These are phyloP conservation scores for Parachaetomium inaequale DNA, from an alignment of 495 filamentous ascomycete species.

Conservation along the genomic window DNA sequence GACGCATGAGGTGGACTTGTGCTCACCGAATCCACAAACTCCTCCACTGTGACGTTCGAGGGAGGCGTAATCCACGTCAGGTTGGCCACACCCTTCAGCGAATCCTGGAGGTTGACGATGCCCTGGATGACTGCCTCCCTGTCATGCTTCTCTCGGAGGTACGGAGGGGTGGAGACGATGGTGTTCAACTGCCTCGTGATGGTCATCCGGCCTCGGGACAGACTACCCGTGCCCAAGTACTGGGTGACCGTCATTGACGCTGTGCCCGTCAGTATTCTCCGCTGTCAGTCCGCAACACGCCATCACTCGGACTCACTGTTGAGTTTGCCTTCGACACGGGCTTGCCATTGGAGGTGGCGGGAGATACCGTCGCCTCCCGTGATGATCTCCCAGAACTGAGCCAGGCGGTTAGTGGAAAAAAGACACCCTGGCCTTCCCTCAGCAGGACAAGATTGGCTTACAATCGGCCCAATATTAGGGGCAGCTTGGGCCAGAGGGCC, in stretches of 20 bases:
- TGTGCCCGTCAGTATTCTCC: conserved; percentile 10
- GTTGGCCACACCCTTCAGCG: conserved; percentile 47
- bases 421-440: neutral
- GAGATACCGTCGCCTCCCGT: conserved; percentile 56
- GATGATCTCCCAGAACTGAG: conserved; percentile 50
- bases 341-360: conserved; percentile 60
- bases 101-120: conserved; percentile 55
- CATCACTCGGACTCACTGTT: conserved; percentile 29
- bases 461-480: conserved; percentile 58
- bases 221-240: conserved; percentile 58
- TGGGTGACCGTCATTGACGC: conserved; percentile 59
- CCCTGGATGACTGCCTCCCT: conserved; percentile 48
- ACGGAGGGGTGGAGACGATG: conserved; percentile 49
- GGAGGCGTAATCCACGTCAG: conserved; percentile 54
- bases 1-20: neutral
- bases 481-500: conserved; percentile 66
- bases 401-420: neutral
- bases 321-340: conserved; percentile 52
- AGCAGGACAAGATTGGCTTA: conserved; percentile 2
- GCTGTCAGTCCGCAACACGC: neutral
- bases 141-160: conserved; percentile 48
- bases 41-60: conserved; percentile 47
- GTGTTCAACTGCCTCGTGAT: conserved; percentile 55
- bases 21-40: conserved; percentile 48
- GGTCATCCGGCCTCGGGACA: conserved; percentile 56